phyloP scores from a whole-genome alignment of 2,329 filamentous ascomycete genomes.

The Didymella arachidicola region DNA sequence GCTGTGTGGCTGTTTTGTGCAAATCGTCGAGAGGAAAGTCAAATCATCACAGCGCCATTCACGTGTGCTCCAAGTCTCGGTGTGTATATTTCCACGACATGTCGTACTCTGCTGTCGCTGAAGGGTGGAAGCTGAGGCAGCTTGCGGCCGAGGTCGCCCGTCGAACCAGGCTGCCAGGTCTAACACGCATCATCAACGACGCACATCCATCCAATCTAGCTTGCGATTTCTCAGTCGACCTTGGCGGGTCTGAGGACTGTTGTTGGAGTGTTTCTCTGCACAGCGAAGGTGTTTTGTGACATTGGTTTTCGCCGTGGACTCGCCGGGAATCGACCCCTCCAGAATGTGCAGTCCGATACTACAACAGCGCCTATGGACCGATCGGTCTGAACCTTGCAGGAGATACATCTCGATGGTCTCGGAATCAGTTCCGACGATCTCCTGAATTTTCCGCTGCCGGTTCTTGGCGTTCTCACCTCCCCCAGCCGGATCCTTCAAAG shows the following conservation, averaged over 20 bases:
- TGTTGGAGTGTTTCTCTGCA: neutral
- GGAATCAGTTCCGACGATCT: neutral
- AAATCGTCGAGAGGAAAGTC: neutral
- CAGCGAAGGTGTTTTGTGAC: neutral
- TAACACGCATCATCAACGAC: neutral
- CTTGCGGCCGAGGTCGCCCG: too few species aligned
- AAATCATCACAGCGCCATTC: too few species aligned
- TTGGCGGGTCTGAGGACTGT: neutral
- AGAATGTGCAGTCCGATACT: neutral
- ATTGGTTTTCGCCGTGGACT: neutral
- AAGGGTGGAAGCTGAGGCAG: neutral
- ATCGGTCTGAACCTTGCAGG: neutral
- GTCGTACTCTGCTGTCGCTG: too few species aligned
- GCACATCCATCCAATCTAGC: neutral
- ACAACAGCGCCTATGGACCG: neutral
- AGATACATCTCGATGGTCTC: neutral
- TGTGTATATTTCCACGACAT: too few species aligned
- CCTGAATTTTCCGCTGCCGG: too few species aligned
- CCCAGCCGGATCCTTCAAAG: neutral
- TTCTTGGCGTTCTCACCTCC: neutral
- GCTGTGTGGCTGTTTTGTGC: neutral
- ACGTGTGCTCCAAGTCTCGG: too few species aligned
- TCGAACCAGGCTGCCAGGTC: neutral
- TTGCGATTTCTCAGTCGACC: neutral
- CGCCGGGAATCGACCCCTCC: neutral